These are phyloP conservation scores for Annona squamosa DNA, from an alignment of 164 flowering plant genomes.

Conservation along the genomic window DNA sequence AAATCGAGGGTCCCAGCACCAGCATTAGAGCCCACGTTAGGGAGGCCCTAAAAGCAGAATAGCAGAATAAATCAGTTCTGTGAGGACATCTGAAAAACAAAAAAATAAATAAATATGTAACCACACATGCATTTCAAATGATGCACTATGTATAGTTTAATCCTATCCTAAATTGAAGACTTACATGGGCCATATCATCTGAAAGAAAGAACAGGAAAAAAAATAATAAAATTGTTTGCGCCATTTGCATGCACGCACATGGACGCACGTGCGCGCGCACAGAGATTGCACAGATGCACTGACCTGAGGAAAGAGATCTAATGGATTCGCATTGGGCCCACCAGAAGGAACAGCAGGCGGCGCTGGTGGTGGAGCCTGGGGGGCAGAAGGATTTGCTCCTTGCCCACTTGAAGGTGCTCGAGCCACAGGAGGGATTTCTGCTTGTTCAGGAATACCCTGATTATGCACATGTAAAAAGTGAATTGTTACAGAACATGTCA, in stretches of 20 bases:
- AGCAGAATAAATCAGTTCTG: not conserved
- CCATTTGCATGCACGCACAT: not conserved
- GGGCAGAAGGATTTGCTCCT: constrained; percentile 38
- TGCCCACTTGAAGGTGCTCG: constrained; percentile 39
- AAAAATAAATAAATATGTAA: too few species aligned
- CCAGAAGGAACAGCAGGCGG: constrained; percentile 53
- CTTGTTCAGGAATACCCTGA: constrained; percentile 90
- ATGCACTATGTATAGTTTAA: too few species aligned
- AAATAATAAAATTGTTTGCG: not conserved
- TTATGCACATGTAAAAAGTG: not conserved
- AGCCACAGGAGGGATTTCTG: constrained; percentile 61
- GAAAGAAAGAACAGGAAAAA: too few species aligned
- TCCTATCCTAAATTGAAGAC: too few species aligned
- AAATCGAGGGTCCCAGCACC: constrained; percentile 76
- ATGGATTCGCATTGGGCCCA: constrained; percentile 94
- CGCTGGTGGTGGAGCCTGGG: constrained; percentile 47
- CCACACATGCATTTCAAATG: too few species aligned
- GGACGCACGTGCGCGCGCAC: too few species aligned
- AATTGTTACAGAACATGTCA: too few species aligned
- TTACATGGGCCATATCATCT: too few species aligned
- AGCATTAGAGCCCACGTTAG: constrained; percentile 57
- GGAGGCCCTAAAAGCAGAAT: constrained; percentile 60
- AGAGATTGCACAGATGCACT: not conserved
- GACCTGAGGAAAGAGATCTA: constrained; percentile 95
- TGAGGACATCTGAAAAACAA: not conserved